Conservation (phyloP, 805 yeast genomes). For the Pichia eremophila region DNA sequence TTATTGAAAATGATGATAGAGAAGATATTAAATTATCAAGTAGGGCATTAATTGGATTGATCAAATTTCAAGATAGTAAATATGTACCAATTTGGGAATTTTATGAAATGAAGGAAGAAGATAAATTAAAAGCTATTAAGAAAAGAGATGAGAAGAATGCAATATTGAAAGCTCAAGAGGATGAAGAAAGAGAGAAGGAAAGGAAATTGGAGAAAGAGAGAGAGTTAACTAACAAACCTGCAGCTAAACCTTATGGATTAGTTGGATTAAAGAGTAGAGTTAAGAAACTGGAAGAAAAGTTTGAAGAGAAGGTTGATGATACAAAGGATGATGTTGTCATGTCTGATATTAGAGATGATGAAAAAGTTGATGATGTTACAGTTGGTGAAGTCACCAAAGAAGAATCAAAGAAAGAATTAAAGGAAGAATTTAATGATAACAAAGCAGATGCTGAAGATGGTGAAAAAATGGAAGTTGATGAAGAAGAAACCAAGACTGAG, state of each 20-base stretch:
- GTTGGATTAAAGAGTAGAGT: slow-evolving; percentile 13
- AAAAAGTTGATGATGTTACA: neutral
- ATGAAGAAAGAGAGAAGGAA: slow-evolving; percentile 12
- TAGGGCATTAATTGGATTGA: slow-evolving; percentile 58
- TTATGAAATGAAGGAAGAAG: slow-evolving; percentile 38
- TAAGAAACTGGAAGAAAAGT: neutral
- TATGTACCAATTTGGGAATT: slow-evolving; percentile 53
- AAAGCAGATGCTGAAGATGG: neutral
- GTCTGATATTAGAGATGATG: neutral
- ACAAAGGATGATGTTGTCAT: no score
- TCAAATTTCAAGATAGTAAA: slow-evolving; percentile 42
- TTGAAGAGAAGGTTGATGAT: neutral
- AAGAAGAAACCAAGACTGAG: neutral
- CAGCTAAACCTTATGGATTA: slow-evolving; percentile 22
- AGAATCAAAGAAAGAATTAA: neutral
- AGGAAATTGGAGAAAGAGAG: slow-evolving; percentile 2
- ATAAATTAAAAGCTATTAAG: slow-evolving; percentile 23
- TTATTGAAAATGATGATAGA: slow-evolving; percentile 47
- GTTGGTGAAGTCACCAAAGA: no score
- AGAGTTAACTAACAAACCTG: slow-evolving; percentile 1
- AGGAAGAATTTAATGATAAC: neutral
- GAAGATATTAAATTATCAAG: slow-evolving; percentile 78
- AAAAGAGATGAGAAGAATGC: slow-evolving; percentile 16
- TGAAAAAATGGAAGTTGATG: neutral
- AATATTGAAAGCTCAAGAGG: slow-evolving; percentile 12